A percentile compares a stretch with the other conserved stretches of the same genome.
Conservation (phyloP, 2,329 filamentous ascomycete species). For the Trichophyton schoenleinii region DNA sequence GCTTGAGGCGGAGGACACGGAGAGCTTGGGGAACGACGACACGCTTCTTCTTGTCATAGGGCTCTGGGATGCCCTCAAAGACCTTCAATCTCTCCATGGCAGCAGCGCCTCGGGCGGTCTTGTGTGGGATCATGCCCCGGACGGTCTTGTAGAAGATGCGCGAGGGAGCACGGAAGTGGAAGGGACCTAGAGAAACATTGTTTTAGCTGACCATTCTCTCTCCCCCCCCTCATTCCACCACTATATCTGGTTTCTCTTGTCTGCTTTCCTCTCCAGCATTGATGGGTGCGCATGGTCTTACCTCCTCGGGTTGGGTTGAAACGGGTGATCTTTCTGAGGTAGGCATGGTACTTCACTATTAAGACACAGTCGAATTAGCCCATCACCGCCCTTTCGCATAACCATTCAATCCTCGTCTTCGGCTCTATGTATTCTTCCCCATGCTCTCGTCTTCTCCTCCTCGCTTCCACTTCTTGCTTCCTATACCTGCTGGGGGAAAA, state of each 20-base stretch:
- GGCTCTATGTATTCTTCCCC: neutral
- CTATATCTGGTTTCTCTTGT: neutral
- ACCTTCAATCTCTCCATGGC: conserved; percentile 98
- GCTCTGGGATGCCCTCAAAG: conserved; percentile 97
- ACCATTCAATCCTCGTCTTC: neutral
- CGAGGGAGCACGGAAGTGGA: conserved; percentile 98
- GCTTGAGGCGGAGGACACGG: conserved; percentile 90
- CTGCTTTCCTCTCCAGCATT: no score
- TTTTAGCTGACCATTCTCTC: conserved; percentile 8
- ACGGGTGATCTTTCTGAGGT: conserved; percentile 99
- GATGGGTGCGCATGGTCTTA: conserved; percentile 39
- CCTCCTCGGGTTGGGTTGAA: conserved; percentile 99
- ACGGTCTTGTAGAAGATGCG: conserved; percentile 99
- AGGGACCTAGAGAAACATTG: conserved; percentile 55
- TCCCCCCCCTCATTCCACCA: neutral
- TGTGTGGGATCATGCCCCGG: conserved; percentile 99
- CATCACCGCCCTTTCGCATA: neutral
- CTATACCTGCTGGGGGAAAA: conserved; percentile 4
- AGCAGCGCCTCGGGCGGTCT: conserved; percentile 93
- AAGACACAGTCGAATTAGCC: conserved; percentile 13
- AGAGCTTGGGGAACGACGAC: conserved; percentile 98
- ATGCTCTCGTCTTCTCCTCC: neutral
- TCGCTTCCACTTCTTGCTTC: neutral
- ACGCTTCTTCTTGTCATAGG: conserved; percentile 99
- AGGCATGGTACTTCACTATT: conserved; percentile 99